Evolutionary conservation across 768 basidiomycete genomes (phyloP).

Genomic region (Gautieria morchelliformis): DNA sequence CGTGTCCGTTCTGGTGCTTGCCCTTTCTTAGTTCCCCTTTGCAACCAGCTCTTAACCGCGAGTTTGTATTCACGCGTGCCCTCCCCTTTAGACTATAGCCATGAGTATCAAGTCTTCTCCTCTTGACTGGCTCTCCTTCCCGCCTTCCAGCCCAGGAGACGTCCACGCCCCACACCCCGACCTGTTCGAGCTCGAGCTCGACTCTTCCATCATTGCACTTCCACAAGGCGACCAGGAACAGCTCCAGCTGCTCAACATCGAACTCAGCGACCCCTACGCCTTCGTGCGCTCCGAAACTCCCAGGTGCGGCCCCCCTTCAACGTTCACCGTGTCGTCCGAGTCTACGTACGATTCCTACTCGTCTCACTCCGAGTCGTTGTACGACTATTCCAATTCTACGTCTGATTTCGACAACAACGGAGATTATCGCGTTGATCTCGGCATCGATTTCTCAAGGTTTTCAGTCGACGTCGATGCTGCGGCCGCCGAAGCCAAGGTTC

Average conservation of each 20-base stretch:
- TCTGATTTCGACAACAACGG: slow-evolving; percentile 33
- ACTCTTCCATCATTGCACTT: slow-evolving; percentile 56
- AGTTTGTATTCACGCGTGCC: neutral
- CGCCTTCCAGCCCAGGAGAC: slow-evolving; percentile 44
- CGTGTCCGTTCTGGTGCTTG: neutral
- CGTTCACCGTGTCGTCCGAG: slow-evolving; percentile 72
- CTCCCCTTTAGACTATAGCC: too few species aligned
- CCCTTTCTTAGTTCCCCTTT: neutral
- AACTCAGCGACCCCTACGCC: slow-evolving; percentile 55
- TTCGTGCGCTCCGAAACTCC: slow-evolving; percentile 55
- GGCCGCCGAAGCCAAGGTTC: slow-evolving; percentile 24
- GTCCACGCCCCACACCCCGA: slow-evolving; percentile 72
- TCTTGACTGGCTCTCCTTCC: slow-evolving; percentile 51
- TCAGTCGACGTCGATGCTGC: slow-evolving; percentile 44
- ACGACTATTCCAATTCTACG: slow-evolving; percentile 39
- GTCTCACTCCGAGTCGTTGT: slow-evolving; percentile 59
- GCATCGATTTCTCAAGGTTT: slow-evolving; percentile 64
- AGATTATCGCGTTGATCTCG: slow-evolving; percentile 52
- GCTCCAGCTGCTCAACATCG: slow-evolving; percentile 42
- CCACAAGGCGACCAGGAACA: slow-evolving; percentile 50
- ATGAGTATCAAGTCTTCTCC: slow-evolving; percentile 7
- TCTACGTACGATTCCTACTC: slow-evolving; percentile 65
- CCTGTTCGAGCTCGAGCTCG: slow-evolving; percentile 77
- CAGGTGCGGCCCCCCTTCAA: slow-evolving; percentile 63
- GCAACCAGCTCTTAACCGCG: neutral